phyloP scores from a whole-genome alignment of 2,329 filamentous ascomycete genomes.

The Geosmithia flava region DNA sequence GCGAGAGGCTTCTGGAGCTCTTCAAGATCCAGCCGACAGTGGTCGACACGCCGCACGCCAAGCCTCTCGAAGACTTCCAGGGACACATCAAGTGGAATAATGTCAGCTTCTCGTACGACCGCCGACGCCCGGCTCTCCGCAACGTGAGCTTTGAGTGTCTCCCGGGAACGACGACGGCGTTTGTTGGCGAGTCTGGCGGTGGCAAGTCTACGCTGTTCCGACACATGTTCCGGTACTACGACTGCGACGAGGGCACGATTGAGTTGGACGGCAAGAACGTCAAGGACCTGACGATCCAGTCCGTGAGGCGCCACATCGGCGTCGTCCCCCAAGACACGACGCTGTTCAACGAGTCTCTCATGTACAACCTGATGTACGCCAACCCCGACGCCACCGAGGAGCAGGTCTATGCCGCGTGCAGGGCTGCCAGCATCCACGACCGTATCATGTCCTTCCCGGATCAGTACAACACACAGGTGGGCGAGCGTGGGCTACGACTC shows the following conservation, averaged over 20 bases:
- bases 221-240: slow-evolving; percentile 93
- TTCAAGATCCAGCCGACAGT: slow-evolving; percentile 96
- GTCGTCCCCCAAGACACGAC: slow-evolving; percentile 96
- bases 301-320: slow-evolving; percentile 80
- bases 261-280: slow-evolving; percentile 77
- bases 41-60: slow-evolving; percentile 58
- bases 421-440: slow-evolving; percentile 83
- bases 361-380: slow-evolving; percentile 91
- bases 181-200: slow-evolving; percentile 92
- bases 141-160: slow-evolving; percentile 74
- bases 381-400: slow-evolving; percentile 71
- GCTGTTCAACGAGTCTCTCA: slow-evolving; percentile 84
- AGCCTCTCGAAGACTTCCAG: slow-evolving; percentile 51
- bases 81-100: slow-evolving; percentile 81
- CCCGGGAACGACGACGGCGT: slow-evolving; percentile 86
- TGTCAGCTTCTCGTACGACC: slow-evolving; percentile 84
- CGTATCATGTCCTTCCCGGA: slow-evolving; percentile 84
- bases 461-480: slow-evolving; percentile 79
- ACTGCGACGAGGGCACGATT: slow-evolving; percentile 67
- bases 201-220: slow-evolving; percentile 96
- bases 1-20: slow-evolving; percentile 84
- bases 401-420: slow-evolving; percentile 70
- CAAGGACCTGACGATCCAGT: slow-evolving; percentile 80
- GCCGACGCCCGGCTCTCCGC: slow-evolving; percentile 71
- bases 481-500: slow-evolving; percentile 74